A percentile compares a stretch with the other conserved stretches of the same genome.
Conservation (phyloP, 1,284 basidiomycete species). For the Laetiporus sulphureus region DNA sequence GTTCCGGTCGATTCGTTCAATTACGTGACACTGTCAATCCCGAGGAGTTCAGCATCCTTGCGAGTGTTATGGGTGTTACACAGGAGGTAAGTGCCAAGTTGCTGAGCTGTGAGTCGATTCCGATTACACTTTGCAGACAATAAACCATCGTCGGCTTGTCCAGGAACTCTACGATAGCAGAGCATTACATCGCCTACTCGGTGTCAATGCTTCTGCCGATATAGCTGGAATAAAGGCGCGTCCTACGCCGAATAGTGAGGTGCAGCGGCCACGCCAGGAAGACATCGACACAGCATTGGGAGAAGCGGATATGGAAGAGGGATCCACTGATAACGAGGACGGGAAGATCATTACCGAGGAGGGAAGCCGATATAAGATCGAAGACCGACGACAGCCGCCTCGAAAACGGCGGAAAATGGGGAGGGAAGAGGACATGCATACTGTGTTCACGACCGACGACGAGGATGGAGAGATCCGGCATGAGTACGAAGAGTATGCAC, state of each 20-base stretch:
- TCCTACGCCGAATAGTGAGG: constrained; percentile 9
- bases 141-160: constrained; percentile 64
- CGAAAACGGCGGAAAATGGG: constrained; percentile 41
- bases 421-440: constrained; percentile 30
- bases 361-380: constrained; percentile 49
- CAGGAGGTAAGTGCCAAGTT: constrained; percentile 55
- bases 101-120: constrained; percentile 4
- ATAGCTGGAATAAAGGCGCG: constrained; percentile 14
- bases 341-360: constrained; percentile 30
- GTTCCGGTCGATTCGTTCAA: constrained; percentile 37
- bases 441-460: constrained; percentile 42
- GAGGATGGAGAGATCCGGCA: constrained; percentile 29
- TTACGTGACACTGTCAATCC: constrained; percentile 42
- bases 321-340: constrained; percentile 13
- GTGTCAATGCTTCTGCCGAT: constrained; percentile 32
- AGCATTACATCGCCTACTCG: constrained; percentile 55
- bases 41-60: constrained; percentile 75
- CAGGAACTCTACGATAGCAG: constrained; percentile 64
- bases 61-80: constrained; percentile 76
- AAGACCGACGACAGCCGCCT: constrained; percentile 31
- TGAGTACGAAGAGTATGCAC: constrained; percentile 16
- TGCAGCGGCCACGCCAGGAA: constrained; percentile 16
- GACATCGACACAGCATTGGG: constrained; percentile 33
- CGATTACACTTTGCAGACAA: constrained; percentile 39
- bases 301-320: constrained; percentile 34